Percentiles rank a stretch among this genome's conserved stretches.
phyloP scores from a whole-genome alignment of 768 basidiomycete species.

The Russula brevipes region DNA sequence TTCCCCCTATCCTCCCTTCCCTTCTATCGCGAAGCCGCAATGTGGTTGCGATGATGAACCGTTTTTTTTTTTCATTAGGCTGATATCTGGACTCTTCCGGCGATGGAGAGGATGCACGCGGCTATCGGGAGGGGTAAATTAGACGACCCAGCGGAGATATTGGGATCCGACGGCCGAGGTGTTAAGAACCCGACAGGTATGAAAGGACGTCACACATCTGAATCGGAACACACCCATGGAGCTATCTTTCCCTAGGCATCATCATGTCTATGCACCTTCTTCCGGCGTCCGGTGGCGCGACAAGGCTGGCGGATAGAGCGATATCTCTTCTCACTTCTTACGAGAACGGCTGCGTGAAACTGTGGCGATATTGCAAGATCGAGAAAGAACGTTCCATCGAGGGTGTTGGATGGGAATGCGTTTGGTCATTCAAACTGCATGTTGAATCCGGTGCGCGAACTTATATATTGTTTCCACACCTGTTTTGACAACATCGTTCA shows the following conservation, averaged over 20 bases:
- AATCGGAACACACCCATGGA: background rate
- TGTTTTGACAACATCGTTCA: background rate
- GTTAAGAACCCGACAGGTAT: constrained; percentile 51
- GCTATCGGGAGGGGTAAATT: constrained; percentile 64
- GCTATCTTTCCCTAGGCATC: constrained; percentile 50
- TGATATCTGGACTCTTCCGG: constrained; percentile 82
- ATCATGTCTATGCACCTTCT: constrained; percentile 85
- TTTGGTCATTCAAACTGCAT: constrained; percentile 66
- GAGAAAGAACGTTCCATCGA: constrained; percentile 52
- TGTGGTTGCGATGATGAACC: background rate
- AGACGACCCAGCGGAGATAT: constrained; percentile 23
- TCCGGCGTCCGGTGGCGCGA: background rate
- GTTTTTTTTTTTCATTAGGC: constrained; percentile 43
- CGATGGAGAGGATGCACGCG: constrained; percentile 66
- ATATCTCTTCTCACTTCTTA: constrained; percentile 70
- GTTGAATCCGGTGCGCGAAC: constrained; percentile 59
- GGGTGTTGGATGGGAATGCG: constrained; percentile 64
- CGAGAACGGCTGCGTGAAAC: constrained; percentile 81
- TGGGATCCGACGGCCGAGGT: constrained; percentile 44
- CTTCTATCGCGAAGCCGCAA: background rate
- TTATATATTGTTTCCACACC: no score
- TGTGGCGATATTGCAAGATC: constrained; percentile 47
- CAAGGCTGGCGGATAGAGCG: constrained; percentile 25
- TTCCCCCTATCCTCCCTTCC: background rate
- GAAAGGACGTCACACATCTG: background rate